phyloP scores from a whole-genome alignment of 2,329 filamentous ascomycete genomes.

The Ophidiomyces ophidiicola region DNA sequence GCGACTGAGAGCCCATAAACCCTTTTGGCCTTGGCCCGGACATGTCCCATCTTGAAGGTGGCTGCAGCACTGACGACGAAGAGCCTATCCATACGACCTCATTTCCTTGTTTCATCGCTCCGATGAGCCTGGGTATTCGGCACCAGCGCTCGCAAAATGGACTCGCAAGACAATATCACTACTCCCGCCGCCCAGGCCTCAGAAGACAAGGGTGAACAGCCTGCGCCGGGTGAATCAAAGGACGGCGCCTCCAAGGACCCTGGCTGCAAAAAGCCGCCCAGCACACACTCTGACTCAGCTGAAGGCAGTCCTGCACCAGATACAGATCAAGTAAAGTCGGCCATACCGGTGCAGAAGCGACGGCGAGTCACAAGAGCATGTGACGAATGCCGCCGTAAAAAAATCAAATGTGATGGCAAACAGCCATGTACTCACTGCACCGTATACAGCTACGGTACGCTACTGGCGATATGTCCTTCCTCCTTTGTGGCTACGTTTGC shows the following conservation, averaged over 20 bases:
- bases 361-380: conserved; percentile 68
- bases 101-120: conserved; percentile 6
- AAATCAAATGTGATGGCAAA: conserved; percentile 79
- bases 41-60: conserved; percentile 14
- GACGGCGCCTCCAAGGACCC: not conserved
- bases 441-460: conserved; percentile 90
- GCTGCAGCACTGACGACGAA: conserved; percentile 14
- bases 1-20: not conserved
- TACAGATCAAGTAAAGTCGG: conserved; percentile 21
- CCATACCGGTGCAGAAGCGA: conserved; percentile 57
- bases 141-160: conserved; percentile 8
- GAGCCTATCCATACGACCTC: conserved; percentile 6
- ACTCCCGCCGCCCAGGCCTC: not conserved
- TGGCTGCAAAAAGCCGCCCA: not conserved
- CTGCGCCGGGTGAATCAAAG: conserved; percentile 1
- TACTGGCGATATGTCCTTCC: conserved; percentile 1
- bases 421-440: conserved; percentile 91
- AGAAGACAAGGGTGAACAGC: conserved; percentile 5
- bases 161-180: conserved; percentile 10
- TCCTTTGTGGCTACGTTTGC: not conserved
- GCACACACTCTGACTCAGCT: not conserved
- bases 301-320: conserved; percentile 18
- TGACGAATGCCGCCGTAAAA: conserved; percentile 72
- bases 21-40: conserved; percentile 7
- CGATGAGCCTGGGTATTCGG: conserved; percentile 11